A percentile compares a stretch with the other conserved stretches of the same genome.
These are phyloP conservation scores for Euphrasia confusa DNA, from an alignment of 257 asterid genomes.

Conservation along the genomic window DNA sequence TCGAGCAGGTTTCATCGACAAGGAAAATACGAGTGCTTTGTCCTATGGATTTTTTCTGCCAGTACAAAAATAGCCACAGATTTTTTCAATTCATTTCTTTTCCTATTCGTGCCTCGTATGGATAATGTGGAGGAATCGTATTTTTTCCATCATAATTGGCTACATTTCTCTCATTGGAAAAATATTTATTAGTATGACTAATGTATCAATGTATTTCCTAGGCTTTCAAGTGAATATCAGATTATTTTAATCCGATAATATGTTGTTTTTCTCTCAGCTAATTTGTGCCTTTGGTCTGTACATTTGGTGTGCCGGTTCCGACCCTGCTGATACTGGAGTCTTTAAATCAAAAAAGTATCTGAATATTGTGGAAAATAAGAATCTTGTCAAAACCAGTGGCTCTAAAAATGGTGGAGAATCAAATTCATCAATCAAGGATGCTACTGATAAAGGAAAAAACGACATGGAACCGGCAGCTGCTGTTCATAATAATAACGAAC, in stretches of 20 bases:
- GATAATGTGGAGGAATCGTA: not conserved
- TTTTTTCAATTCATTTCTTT: no score
- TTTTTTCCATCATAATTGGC: not conserved
- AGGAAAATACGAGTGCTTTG: constrained; percentile 15
- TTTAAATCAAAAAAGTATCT: constrained; percentile 80
- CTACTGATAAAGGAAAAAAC: constrained; percentile 30
- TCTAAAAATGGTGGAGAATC: constrained; percentile 65
- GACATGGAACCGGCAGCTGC: constrained; percentile 40
- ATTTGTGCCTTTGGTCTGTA: constrained; percentile 70
- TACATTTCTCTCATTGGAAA: not conserved
- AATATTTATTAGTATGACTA: not conserved
- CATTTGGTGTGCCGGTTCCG: constrained; percentile 94
- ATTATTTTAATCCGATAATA: not conserved
- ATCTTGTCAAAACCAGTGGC: constrained; percentile 31
- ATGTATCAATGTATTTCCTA: not conserved
- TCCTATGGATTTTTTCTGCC: no score
- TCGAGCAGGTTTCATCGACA: not conserved
- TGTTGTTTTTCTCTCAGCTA: constrained; percentile 44
- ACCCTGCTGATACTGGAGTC: constrained; percentile 95
- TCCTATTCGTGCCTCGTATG: not conserved
- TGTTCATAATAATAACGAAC: constrained; percentile 32
- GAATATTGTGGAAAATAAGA: constrained; percentile 42
- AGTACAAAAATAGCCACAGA: no score
- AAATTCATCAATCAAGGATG: constrained; percentile 46
- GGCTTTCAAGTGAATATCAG: not conserved